These are phyloP conservation scores for Eugenia klotzschiana DNA, from an alignment of 441 rosid species.

Conservation along the genomic window DNA sequence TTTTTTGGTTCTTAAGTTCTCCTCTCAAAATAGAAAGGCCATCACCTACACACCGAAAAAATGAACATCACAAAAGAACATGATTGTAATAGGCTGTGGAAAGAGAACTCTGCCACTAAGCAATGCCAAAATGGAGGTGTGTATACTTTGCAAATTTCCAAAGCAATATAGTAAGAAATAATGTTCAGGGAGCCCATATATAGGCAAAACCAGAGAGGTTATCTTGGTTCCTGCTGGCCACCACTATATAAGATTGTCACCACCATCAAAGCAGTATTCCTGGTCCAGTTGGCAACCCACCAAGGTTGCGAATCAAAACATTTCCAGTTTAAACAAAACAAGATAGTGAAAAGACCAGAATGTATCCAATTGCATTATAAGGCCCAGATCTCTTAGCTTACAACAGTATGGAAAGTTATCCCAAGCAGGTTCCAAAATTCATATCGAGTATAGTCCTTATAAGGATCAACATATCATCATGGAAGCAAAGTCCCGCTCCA, in stretches of 20 bases:
- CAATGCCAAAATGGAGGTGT: not conserved
- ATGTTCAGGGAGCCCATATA: not conserved
- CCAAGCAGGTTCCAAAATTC: not conserved
- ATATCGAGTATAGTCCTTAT: not conserved
- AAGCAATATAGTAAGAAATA: not conserved
- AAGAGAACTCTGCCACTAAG: not conserved
- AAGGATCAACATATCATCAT: not conserved
- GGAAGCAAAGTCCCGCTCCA: not conserved
- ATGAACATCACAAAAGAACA: not conserved
- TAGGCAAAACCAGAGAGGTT: not conserved
- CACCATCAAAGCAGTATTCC: not conserved
- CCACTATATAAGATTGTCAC: not conserved
- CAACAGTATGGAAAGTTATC: not conserved
- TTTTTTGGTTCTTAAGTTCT: conserved; percentile 84
- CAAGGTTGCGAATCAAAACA: not conserved
- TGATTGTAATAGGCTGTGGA: not conserved
- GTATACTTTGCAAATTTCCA: not conserved
- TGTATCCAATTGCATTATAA: not conserved
- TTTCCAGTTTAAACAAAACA: not conserved
- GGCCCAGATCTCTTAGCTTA: not conserved
- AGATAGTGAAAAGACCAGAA: not conserved
- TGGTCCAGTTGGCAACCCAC: not conserved
- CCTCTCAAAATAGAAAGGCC: conserved; percentile 72
- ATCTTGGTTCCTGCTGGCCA: not conserved
- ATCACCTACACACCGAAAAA: conserved; percentile 41